Evolutionary conservation across 1,139 yeast species (phyloP), one percentile per base, ranked within the genome.

Genomic region (Kurtzmaniella quercitrusa): DNA sequence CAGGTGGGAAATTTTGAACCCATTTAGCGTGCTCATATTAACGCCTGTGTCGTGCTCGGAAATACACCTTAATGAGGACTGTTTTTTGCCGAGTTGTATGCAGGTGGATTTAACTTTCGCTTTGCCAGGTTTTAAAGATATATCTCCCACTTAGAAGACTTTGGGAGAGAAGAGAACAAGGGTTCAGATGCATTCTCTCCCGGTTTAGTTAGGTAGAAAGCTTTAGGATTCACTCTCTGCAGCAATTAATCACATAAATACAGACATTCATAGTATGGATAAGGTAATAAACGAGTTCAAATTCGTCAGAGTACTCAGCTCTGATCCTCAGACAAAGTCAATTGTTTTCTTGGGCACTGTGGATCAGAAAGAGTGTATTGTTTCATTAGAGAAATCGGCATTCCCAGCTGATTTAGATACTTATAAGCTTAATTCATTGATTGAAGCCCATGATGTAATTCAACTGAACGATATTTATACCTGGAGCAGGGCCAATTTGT

Each of bases 401-500:
- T 88, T 87, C 58, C 54, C 51, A 18, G 39, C 52, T n/a, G 51
- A 56, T 19, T 51, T 59, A 23, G 49, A 54, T 25, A 46, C 25
- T 18, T 48, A 54, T 25, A 56, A 56, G 23, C 42, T 62, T 16
- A 40, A 48, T 5, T 44, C 48, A 2, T 48, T 60, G 1, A 58
- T 82, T 21, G 53, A 64, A 1, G 63, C 69, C 3, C 48, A 79
- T 25, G 54, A 65, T 36, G 63, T 73, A 29, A 72, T 85, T 33
- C 85, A 88, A 25, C 63, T 68, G 34, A 93, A 93, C 59, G 97
- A 90, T 55, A 81, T 91, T 1, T 93, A 91, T 57, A 76, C 74
- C 50, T 91, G 98, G 97, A 86, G 89, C 6, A 62, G 77, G 37
- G 79, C 79, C 0, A 63, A 74, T 0, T 52, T 84, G 37, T 53